Conservation (phyloP, 2,329 filamentous ascomycete genomes). For the Venturia aucupariae region DNA sequence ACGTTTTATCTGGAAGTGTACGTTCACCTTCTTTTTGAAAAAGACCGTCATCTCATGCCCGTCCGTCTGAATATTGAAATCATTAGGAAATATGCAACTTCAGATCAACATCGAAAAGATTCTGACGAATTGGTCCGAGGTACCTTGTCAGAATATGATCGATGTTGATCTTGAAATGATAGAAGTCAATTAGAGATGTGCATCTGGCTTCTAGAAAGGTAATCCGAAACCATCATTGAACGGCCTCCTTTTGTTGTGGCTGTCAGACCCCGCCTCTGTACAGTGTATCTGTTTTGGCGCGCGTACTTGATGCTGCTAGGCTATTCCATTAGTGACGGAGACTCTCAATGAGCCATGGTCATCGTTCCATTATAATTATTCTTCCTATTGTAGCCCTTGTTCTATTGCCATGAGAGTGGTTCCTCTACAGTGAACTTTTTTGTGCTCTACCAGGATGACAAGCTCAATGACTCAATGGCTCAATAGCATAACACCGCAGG, state of each 20-base stretch:
- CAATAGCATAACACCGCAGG: neutral
- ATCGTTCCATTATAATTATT: too few relatives aligned
- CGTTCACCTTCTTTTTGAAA: too few relatives aligned
- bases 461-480: neutral
- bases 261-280: too few relatives aligned
- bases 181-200: neutral
- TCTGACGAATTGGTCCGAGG: neutral
- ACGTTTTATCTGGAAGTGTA: too few relatives aligned
- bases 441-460: too few relatives aligned
- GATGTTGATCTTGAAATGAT: neutral
- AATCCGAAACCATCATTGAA: too few relatives aligned
- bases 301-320: too few relatives aligned
- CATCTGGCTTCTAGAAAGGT: neutral
- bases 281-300: too few relatives aligned
- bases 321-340: neutral
- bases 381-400: too few relatives aligned
- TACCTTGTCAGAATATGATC: neutral
- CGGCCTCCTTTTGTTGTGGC: too few relatives aligned
- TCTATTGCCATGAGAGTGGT: neutral
- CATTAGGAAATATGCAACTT: neutral
- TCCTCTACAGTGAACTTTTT: too few relatives aligned
- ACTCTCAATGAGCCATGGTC: neutral
- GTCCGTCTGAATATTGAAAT: neutral
- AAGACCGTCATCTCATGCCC: neutral
- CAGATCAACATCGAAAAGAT: neutral